phyloP scores from a whole-genome alignment of 2,329 filamentous ascomycete genomes.

The Nannizziopsis barbatae region DNA sequence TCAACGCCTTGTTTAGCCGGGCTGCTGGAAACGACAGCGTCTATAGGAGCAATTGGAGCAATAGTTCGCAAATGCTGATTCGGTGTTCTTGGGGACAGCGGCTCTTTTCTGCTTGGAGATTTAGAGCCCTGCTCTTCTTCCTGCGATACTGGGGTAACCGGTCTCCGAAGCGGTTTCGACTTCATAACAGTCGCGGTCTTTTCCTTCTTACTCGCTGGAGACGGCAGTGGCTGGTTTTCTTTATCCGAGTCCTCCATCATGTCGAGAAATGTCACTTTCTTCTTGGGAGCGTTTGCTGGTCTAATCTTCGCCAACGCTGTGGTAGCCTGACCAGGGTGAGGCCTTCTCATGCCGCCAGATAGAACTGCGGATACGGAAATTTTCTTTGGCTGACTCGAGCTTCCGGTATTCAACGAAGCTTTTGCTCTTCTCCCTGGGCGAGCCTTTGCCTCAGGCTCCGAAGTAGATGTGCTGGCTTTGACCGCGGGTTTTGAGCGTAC shows the following conservation, averaged over 20 bases:
- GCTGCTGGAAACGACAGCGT: constrained; percentile 28
- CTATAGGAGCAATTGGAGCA: constrained; percentile 26
- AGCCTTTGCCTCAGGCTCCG: not conserved
- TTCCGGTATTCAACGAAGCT: constrained; percentile 17
- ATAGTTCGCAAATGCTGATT: constrained; percentile 36
- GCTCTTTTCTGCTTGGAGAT: constrained; percentile 24
- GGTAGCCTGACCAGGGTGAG: not conserved
- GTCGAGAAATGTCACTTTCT: constrained; percentile 40
- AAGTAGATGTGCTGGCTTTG: constrained; percentile 13
- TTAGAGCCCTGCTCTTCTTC: constrained; percentile 23
- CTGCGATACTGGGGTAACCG: constrained; percentile 18
- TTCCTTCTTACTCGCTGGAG: constrained; percentile 10
- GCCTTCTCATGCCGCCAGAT: not conserved
- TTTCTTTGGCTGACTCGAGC: not conserved
- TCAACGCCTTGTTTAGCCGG: constrained; percentile 33
- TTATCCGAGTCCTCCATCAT: constrained; percentile 32
- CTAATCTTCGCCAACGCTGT: constrained; percentile 10
- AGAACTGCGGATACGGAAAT: not conserved
- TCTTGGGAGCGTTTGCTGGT: constrained; percentile 26
- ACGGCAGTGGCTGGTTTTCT: constrained; percentile 15
- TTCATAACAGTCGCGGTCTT: constrained; percentile 29
- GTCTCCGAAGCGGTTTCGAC: constrained; percentile 38
- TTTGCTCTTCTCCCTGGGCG: constrained; percentile 20
- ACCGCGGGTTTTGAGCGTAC: constrained; percentile 13
- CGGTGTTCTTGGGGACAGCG: constrained; percentile 40